A percentile compares a stretch with the other conserved stretches of the same genome.
Evolutionary conservation across 495 filamentous ascomycete species (phyloP).

Genomic region (Aspergillus panamensis): DNA sequence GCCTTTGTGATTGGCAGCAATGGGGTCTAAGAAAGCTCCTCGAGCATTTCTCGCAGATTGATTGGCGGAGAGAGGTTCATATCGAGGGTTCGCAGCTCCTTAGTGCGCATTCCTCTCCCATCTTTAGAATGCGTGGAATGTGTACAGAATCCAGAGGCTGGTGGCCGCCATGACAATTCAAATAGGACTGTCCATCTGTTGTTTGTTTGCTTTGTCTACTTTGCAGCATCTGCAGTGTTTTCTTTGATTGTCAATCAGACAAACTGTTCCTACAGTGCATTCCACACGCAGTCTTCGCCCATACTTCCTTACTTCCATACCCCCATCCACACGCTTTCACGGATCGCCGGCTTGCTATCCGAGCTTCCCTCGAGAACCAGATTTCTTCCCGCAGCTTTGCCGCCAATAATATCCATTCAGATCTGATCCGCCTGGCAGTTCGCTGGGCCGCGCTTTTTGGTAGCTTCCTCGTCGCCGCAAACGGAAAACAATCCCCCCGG

Average conservation of each 20-base stretch:
- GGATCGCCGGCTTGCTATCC: conserved; percentile 22
- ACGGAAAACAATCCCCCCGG: conserved; percentile 38
- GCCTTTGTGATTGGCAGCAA: conserved; percentile 29
- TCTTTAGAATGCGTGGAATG: conserved; percentile 44
- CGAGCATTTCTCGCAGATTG: conserved; percentile 23
- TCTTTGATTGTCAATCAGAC: conserved; percentile 40
- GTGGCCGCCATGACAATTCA: conserved; percentile 34
- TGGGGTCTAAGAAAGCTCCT: conserved; percentile 15
- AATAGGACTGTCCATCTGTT: conserved; percentile 44
- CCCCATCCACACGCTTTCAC: conserved; percentile 6
- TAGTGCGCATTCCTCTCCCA: conserved; percentile 38
- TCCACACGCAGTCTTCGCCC: conserved; percentile 15
- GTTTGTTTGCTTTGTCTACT: conserved; percentile 52
- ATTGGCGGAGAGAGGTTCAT: conserved; percentile 25
- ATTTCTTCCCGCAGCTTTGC: conserved; percentile 13
- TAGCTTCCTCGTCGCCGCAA: conserved; percentile 37
- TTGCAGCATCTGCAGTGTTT: conserved; percentile 50
- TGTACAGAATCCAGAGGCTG: conserved; percentile 42
- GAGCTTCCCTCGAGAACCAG: conserved; percentile 18
- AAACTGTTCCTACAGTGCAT: conserved; percentile 32
- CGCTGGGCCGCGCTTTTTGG: conserved; percentile 23
- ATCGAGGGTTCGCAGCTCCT: conserved; percentile 26
- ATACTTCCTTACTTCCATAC: not conserved
- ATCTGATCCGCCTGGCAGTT: conserved; percentile 10
- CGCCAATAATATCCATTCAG: conserved; percentile 41